Base-by-base conservation (phyloP, 208 protist genomes). In the Acanthamoeba rhysodes region DNA sequence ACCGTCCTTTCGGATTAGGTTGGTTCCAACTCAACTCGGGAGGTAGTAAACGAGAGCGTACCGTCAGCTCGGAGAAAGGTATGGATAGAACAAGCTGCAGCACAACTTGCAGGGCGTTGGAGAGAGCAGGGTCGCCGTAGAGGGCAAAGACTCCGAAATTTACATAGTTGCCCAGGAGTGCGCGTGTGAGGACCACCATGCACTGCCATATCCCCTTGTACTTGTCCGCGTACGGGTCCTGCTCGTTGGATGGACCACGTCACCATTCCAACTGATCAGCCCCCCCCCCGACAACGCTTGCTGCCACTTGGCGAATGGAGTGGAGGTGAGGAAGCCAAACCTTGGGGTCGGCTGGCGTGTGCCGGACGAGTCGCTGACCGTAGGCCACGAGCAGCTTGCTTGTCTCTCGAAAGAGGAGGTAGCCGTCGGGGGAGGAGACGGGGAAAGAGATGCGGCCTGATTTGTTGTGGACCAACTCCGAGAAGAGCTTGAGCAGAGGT, bases 101-200 rank as follows among this genome's bases (percentile, higher is more conserved):
- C 8, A 96, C 95, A 5, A 95, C 82, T 41, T 97, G 85, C 2
- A 98, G 68, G 12, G 95, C 94, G 32, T 96, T 94, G 55, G 85
- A 64, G 24, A 98, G 95, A 16, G 97, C 95, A 2, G 53, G 66
- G 37, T 98, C 98, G 32, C 96, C 95, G 90, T 98, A 98, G 1
- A 98, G 92, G 34, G 95, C 80, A 94, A 98, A 98, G 0, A 98
- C 98, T 34, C 98, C 98, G 94, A 98, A 98, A 82, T 98, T 98
- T 76, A 97, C 96, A 74, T 98, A 98, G 29, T 96, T 97, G 57
- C 98, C 98, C 57, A 76, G 45, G 0, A 98, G 66, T 50, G 94
- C 88, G 37, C 97, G 84, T 2, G 96, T 95, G 45, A 98, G 96
- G 8, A 98, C 66, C 8, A 55, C 18, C 85, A 98, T 96, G 62